phyloP scores from a whole-genome alignment of 2,329 filamentous ascomycete genomes.

The Bipolaris cookei region DNA sequence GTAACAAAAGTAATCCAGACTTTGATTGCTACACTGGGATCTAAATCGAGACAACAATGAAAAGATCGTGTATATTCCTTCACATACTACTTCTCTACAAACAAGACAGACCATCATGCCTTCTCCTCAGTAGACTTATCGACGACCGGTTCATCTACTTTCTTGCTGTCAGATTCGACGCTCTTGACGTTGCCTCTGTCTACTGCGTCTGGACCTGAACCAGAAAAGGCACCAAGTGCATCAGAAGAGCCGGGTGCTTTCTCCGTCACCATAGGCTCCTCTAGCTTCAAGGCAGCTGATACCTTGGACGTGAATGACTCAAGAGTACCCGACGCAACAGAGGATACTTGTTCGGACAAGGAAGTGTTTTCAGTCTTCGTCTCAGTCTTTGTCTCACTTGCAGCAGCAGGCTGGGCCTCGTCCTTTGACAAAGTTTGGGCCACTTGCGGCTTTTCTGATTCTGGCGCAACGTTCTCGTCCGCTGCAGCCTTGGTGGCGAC shows the following conservation, averaged over 20 bases:
- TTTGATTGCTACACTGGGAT: too few species aligned
- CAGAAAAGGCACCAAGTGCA: slow-evolving; percentile 32
- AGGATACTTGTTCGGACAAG: slow-evolving; percentile 6
- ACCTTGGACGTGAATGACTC: slow-evolving; percentile 7
- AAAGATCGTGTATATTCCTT: too few species aligned
- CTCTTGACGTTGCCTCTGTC: slow-evolving; percentile 10
- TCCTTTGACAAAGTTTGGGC: slow-evolving; percentile 14
- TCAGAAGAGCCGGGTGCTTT: slow-evolving; percentile 23
- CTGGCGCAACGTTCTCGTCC: slow-evolving; percentile 10
- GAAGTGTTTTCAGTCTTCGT: neutral
- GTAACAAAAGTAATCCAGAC: too few species aligned
- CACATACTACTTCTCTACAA: neutral
- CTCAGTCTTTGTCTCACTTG: slow-evolving; percentile 2
- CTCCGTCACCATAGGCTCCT: slow-evolving; percentile 22
- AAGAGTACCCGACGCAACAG: slow-evolving; percentile 6
- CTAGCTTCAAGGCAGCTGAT: slow-evolving; percentile 7
- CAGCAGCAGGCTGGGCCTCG: slow-evolving; percentile 7
- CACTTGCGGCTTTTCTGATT: slow-evolving; percentile 17
- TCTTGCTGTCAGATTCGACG: slow-evolving; percentile 16
- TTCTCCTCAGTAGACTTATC: slow-evolving; percentile 5
- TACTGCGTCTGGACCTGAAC: slow-evolving; percentile 12
- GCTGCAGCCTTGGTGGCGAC: slow-evolving; percentile 8
- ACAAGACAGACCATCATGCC: neutral
- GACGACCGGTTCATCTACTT: neutral
- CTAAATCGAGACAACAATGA: too few species aligned